Evolutionary conservation across 225 moss, liverwort and hornwort genomes (phyloP).

Genomic region (Bryoerythrophyllum caledonicum): DNA sequence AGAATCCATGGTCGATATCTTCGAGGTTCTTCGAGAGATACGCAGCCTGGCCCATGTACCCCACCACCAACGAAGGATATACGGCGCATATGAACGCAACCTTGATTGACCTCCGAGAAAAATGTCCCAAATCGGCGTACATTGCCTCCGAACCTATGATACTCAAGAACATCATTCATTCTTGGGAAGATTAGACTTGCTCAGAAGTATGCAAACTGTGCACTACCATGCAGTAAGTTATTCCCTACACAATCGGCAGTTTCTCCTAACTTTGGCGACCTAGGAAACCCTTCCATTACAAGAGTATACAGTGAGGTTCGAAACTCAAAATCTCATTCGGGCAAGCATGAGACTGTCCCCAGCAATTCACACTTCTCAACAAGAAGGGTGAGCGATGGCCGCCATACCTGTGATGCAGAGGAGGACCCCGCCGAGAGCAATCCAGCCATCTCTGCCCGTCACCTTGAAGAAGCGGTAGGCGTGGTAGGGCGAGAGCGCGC

Average conservation of each 20-base stretch:
- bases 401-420: slow-evolving; percentile 82
- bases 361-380: too few relatives aligned
- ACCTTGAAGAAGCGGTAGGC: slow-evolving; percentile 58
- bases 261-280: too few relatives aligned
- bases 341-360: too few relatives aligned
- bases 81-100: slow-evolving; percentile 72
- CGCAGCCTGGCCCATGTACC: slow-evolving; percentile 85
- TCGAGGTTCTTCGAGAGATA: slow-evolving; percentile 70
- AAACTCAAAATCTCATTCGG: too few relatives aligned
- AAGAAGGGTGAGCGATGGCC: slow-evolving; percentile 2
- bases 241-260: too few relatives aligned
- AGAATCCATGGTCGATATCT: slow-evolving; percentile 51
- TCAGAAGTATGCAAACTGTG: background rate
- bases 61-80: slow-evolving; percentile 74
- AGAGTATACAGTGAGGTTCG: too few relatives aligned
- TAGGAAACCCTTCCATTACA: too few relatives aligned
- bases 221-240: too few relatives aligned
- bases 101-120: slow-evolving; percentile 70
- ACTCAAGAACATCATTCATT: background rate
- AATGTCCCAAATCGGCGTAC: slow-evolving; percentile 90
- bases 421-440: slow-evolving; percentile 78
- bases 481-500: slow-evolving; percentile 65
- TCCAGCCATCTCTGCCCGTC: slow-evolving; percentile 66
- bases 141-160: slow-evolving; percentile 80
- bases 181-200: too few relatives aligned